Percentiles rank a stretch among this genome's conserved stretches.
Conservation (phyloP, 192 early-diverging fungal genomes). For the Backusella psychrophila region DNA sequence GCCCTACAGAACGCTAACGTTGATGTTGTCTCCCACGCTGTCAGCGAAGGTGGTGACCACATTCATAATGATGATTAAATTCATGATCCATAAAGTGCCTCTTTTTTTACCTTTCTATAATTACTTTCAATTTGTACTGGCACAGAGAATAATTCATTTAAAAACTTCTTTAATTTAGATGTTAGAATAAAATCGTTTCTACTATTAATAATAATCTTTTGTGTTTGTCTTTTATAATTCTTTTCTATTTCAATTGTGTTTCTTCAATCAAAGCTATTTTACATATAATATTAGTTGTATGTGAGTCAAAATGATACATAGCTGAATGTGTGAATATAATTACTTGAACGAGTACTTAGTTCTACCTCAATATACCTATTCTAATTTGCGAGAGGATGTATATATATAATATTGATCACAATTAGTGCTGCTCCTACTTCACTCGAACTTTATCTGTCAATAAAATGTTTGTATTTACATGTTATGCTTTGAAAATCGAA, state of each 20-base stretch:
- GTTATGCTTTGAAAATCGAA: not conserved
- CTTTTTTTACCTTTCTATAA: not conserved
- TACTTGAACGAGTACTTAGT: too few relatives aligned
- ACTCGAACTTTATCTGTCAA: not conserved
- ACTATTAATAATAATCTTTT: not conserved
- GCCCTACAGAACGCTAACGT: not conserved
- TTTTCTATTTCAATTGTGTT: not conserved
- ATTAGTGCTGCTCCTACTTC: not conserved
- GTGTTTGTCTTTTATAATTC: not conserved
- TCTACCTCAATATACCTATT: not conserved
- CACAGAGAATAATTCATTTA: conserved; percentile 4
- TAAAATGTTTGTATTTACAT: not conserved
- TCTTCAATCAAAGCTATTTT: not conserved
- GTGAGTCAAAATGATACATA: too few relatives aligned
- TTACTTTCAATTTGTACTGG: not conserved
- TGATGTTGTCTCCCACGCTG: not conserved
- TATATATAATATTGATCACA: not conserved
- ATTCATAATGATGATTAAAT: not conserved
- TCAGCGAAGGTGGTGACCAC: not conserved
- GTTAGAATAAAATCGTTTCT: conserved; percentile 2
- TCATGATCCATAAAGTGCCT: not conserved
- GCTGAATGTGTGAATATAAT: too few relatives aligned
- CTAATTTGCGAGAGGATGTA: not conserved
- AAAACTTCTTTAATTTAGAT: conserved; percentile 5
- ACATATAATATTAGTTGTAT: not conserved